These are phyloP conservation scores for Drosera capensis DNA, from an alignment of 148 eudicot genomes.

Conservation along the genomic window DNA sequence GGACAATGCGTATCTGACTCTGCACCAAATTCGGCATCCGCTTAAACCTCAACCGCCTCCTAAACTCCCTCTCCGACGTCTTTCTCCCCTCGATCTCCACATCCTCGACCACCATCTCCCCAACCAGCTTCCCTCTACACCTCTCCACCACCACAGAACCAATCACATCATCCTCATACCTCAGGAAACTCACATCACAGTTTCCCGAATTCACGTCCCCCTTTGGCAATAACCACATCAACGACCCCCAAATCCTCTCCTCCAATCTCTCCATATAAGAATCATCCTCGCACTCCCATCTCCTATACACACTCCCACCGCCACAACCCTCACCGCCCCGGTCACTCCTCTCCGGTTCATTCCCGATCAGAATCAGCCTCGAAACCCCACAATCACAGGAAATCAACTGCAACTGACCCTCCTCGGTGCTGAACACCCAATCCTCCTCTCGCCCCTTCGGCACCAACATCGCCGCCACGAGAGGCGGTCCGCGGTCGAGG, in stretches of 20 bases:
- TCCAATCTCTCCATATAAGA: constrained; percentile 8
- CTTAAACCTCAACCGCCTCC: constrained; percentile 89
- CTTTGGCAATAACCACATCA: constrained; percentile 45
- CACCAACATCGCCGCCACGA: constrained; percentile 57
- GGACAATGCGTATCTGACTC: constrained; percentile 42
- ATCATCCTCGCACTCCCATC: constrained; percentile 6
- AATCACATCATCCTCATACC: constrained; percentile 53
- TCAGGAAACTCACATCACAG: constrained; percentile 35
- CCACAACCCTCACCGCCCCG: constrained; percentile 1
- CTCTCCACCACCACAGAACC: no score
- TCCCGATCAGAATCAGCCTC: constrained; percentile 63
- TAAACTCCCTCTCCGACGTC: constrained; percentile 26
- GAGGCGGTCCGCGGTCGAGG: constrained; percentile 6
- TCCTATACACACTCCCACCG: constrained; percentile 6
- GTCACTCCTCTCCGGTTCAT: constrained; percentile 15
- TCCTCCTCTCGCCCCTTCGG: constrained; percentile 58
- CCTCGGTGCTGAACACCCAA: constrained; percentile 63
- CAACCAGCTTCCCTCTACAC: no score
- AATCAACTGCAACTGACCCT: constrained; percentile 70
- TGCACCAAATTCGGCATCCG: constrained; percentile 83
- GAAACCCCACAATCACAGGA: constrained; percentile 23
- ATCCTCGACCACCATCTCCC: constrained; percentile 71
- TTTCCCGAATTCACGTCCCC: constrained; percentile 10
- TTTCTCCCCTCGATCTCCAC: constrained; percentile 54
- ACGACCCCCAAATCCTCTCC: constrained; percentile 19